These are phyloP conservation scores for Rhododendron henanense DNA, from an alignment of 148 eudicot genomes.

Conservation along the genomic window DNA sequence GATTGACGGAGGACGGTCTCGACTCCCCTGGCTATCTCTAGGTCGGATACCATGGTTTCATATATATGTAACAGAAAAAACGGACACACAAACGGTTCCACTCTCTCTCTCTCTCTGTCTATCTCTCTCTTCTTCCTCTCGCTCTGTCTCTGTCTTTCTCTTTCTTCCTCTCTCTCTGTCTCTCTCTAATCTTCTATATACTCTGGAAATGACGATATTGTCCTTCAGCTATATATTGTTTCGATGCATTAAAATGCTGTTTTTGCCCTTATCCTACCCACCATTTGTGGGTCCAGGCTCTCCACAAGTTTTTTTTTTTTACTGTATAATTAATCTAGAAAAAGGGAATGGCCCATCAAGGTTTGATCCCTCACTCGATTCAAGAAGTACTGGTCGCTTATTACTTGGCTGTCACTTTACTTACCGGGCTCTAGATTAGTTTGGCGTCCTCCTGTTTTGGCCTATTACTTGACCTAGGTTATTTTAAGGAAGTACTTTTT, in stretches of 20 bases:
- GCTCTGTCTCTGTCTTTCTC: not conserved
- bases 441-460: no score
- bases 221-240: not conserved
- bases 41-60: slow-evolving; percentile 46
- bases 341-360: no score
- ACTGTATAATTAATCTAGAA: not conserved
- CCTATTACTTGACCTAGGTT: no score
- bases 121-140: not conserved
- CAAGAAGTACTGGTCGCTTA: no score
- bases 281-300: not conserved
- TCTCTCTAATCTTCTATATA: slow-evolving; percentile 7
- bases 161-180: not conserved
- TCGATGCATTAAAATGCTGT: not conserved
- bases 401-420: no score
- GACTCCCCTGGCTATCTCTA: slow-evolving; percentile 47
- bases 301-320: not conserved
- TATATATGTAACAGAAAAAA: slow-evolving; percentile 11
- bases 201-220: not conserved
- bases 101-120: slow-evolving; percentile 4
- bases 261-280: not conserved
- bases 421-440: no score
- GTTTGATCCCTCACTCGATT: no score
- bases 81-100: slow-evolving; percentile 8
- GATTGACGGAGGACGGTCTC: slow-evolving; percentile 48
- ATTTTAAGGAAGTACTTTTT: no score